Percentiles rank a stretch among this genome's conserved stretches.
phyloP scores from a whole-genome alignment of 768 basidiomycete species.

The Dioszegia crocea region DNA sequence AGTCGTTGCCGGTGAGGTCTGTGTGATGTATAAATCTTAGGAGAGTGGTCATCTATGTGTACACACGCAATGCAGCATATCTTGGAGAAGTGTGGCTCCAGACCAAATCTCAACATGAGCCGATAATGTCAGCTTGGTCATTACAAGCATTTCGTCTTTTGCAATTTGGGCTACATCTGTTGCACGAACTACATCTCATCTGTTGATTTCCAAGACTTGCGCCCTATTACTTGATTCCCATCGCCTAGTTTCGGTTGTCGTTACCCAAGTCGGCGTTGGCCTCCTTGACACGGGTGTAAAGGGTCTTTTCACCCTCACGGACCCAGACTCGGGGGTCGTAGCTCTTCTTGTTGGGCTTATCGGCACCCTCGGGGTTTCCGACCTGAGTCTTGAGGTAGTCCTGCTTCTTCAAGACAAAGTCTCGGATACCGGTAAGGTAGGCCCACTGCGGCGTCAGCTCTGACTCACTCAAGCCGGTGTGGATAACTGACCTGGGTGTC shows the following conservation, averaged over 20 bases:
- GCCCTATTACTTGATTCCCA: not conserved
- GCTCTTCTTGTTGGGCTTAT: conserved; percentile 98
- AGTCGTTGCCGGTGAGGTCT: conserved; percentile 71
- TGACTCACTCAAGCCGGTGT: not conserved
- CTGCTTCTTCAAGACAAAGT: conserved; percentile 80
- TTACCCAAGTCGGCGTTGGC: conserved; percentile 83
- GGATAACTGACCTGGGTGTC: conserved; percentile 43
- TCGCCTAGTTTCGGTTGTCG: conserved; percentile 35
- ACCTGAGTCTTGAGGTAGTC: conserved; percentile 87
- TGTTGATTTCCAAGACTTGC: too few relatives aligned
- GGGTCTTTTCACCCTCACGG: conserved; percentile 94
- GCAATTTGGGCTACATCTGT: not conserved
- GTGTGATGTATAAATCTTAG: conserved; percentile 44
- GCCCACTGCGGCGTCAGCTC: conserved; percentile 55
- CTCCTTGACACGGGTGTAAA: conserved; percentile 78
- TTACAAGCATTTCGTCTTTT: too few relatives aligned
- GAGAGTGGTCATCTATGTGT: not conserved
- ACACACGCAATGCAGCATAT: too few relatives aligned
- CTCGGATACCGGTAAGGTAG: conserved; percentile 80
- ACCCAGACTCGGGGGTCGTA: conserved; percentile 99
- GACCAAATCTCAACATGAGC: too few relatives aligned
- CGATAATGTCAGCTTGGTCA: too few relatives aligned
- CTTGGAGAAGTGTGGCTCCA: too few relatives aligned
- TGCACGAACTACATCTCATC: not conserved
- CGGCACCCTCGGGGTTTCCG: conserved; percentile 91